Percentiles rank a stretch among this genome's conserved stretches.
These are phyloP conservation scores for Talaromyces atroroseus DNA, from an alignment of 2,329 filamentous ascomycete species.

Conservation along the genomic window DNA sequence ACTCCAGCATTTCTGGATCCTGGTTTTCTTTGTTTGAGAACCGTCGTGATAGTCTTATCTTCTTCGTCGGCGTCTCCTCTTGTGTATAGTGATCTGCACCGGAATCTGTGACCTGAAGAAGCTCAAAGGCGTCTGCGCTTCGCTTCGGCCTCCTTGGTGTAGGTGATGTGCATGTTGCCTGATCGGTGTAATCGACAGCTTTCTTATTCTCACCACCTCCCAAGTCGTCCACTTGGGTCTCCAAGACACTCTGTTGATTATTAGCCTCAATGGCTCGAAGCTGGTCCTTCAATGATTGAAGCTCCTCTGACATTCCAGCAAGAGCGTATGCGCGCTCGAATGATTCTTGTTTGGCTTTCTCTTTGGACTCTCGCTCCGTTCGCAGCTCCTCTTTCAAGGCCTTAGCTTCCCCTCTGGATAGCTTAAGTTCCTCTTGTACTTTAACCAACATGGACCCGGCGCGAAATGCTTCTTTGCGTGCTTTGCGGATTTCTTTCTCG, in stretches of 20 bases:
- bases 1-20: slow-evolving; percentile 19
- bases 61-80: slow-evolving; percentile 31
- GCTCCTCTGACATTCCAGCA: slow-evolving; percentile 41
- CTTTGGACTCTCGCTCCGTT: slow-evolving; percentile 43
- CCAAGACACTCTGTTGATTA: slow-evolving; percentile 28
- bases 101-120: slow-evolving; percentile 18
- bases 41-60: slow-evolving; percentile 28
- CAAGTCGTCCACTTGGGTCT: slow-evolving; percentile 29
- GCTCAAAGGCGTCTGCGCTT: slow-evolving; percentile 24
- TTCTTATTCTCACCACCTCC: slow-evolving; percentile 13
- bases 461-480: slow-evolving; percentile 55
- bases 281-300: slow-evolving; percentile 38
- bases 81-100: slow-evolving; percentile 10
- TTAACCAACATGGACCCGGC: slow-evolving; percentile 51
- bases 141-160: slow-evolving; percentile 32
- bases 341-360: slow-evolving; percentile 42
- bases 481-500: slow-evolving; percentile 52
- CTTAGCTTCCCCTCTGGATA: slow-evolving; percentile 41
- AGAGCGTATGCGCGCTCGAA: slow-evolving; percentile 44
- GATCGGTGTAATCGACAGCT: slow-evolving; percentile 25
- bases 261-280: slow-evolving; percentile 36
- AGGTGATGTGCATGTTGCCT: slow-evolving; percentile 25
- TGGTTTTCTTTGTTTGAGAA: slow-evolving; percentile 23
- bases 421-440: slow-evolving; percentile 47
- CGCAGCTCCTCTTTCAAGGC: slow-evolving; percentile 50